Base-by-base conservation (phyloP, 2,329 filamentous ascomycete species). In the Alternaria rosae region DNA sequence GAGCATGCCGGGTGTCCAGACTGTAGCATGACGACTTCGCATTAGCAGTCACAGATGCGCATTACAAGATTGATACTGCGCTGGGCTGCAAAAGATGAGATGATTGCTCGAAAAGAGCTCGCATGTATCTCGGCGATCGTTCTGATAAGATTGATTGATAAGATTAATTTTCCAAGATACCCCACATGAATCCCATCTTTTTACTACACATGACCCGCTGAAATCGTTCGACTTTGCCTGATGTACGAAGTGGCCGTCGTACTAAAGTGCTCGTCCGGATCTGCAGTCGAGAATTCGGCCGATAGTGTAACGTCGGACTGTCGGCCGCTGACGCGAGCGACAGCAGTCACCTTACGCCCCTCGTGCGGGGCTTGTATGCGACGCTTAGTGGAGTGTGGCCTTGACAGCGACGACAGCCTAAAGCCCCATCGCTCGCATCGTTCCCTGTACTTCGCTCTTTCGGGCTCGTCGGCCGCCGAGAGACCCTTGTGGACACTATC, bases 251-350 rank as follows among this genome's bases (percentile, higher is more conserved):
- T 30, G 26, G 20, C 26, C n/a, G 47, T 30, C 25, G 28, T 42
- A 55, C 20, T 32, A 38, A 2, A n/a, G 15, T 21, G 4, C 17
- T 17, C n/a, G 45, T 1, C 5, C 42, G 10, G 53, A 35, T n/a
- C 43, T 28, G 35, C 35, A 30, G 7, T 28, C n/a, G 4, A 10
- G 3, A 17, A 7, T 23, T 57, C 44, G 38, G 38, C 20, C 26
- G 47, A 42, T 44, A 32, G 55, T 20, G 47, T 30, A 21, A n/a
- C 26, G 10, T 58, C 47, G 55, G 55, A 12, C 47, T 53, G 28
- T 58, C 55, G 55, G 55, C 55, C 38, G 47, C 20, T 45, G 38
- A 10, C 7, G 45, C 55, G 45, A 51, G 42, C 28, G 54, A 48
- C 9, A 10, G 20, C 15, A 25, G 26, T 55, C 42, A 15, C 21